Evolutionary conservation across 2,329 filamentous ascomycete species (phyloP), one percentile per base, ranked within the genome.

Genomic region (Ophiocordyceps polyrhachis-furcata): DNA sequence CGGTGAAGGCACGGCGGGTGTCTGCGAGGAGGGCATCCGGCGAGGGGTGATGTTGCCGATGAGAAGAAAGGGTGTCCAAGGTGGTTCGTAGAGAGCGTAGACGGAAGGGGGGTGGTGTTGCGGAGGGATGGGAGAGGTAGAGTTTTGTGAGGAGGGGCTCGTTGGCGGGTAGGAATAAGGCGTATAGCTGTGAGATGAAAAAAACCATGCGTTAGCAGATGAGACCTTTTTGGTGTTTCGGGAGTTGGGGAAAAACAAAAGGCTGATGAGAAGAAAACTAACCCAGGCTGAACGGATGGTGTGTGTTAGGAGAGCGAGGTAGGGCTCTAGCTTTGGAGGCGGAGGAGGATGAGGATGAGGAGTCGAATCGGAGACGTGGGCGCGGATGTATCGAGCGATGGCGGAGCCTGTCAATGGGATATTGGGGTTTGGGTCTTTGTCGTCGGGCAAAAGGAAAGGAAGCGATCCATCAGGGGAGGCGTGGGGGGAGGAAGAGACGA

Each of bases 391-490:
- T 58, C 74, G 74, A 48, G 79, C 72, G 43, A 93, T 67, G 53
- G 79, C 83, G 51, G 50, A 46, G 42, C 66, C 73, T 5, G 60
- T 58, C 41, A 64, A 49, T 3, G 80, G 75, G 0, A 76, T 62
- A 1, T 88, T 63, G 2, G 74, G 70, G 17, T 49, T 49, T 14
- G 49, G 50, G 19, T 47, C 42, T 53, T 55, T 48, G 13, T 53
- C 51, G 25, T 60, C 50, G 11, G 83, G 81, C 9, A 89, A 71
- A 40, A 98, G 71, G 63, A 93, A 96, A 0, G 91, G 91, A 14
- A 96, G 71, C n/a, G 79, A 71, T 47, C 89, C 88, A 20, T 80
- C 81, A 0, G 89, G 89, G 2, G 88, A 94, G 44, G 89, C 87
- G 66, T 96, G 91, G 61, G 96, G 96, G 53, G 77, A 93, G 4